A percentile compares a stretch with the other conserved stretches of the same genome.
These are phyloP conservation scores for Pestalotiopsis sp. DNA, from an alignment of 2,329 filamentous ascomycete species.

Conservation along the genomic window DNA sequence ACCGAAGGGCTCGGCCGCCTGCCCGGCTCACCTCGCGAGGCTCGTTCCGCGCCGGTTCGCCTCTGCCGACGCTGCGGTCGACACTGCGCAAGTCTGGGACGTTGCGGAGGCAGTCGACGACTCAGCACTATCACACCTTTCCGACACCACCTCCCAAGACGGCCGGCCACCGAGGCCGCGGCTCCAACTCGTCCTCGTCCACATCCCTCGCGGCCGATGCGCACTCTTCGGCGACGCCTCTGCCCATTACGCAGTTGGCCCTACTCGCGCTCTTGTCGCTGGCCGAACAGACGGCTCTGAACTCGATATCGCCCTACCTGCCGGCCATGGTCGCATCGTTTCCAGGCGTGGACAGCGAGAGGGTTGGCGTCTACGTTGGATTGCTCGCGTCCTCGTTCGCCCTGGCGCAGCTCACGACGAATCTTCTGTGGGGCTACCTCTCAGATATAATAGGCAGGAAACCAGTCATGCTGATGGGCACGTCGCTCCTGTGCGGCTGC, in stretches of 20 bases:
- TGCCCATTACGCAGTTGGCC: slow-evolving; percentile 81
- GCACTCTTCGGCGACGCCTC: slow-evolving; percentile 65
- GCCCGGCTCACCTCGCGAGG: slow-evolving; percentile 26
- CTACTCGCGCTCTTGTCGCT: slow-evolving; percentile 87
- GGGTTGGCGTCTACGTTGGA: slow-evolving; percentile 87
- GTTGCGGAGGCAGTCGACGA: slow-evolving; percentile 35
- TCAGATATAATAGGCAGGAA: slow-evolving; percentile 81
- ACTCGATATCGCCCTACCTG: slow-evolving; percentile 94
- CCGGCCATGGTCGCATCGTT: slow-evolving; percentile 90
- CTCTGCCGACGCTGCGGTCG: slow-evolving; percentile 25
- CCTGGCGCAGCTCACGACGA: slow-evolving; percentile 87
- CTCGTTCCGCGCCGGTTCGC: slow-evolving; percentile 35
- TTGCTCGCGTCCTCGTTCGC: slow-evolving; percentile 90
- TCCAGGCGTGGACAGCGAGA: slow-evolving; percentile 70
- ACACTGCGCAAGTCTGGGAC: slow-evolving; percentile 14
- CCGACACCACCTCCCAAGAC: slow-evolving; percentile 73
- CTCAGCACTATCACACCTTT: slow-evolving; percentile 79
- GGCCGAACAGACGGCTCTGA: slow-evolving; percentile 93
- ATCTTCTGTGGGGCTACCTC: slow-evolving; percentile 87
- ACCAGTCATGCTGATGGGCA: slow-evolving; percentile 80
- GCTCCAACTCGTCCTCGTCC: slow-evolving; percentile 29
- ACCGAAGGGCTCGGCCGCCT: slow-evolving; percentile 12
- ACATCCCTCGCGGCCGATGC: slow-evolving; percentile 31
- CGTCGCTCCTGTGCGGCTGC: slow-evolving; percentile 77
- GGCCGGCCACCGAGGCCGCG: slow-evolving; percentile 48